phyloP scores from a whole-genome alignment of 2,329 filamentous ascomycete species.

The Drechmeria coniospora region DNA sequence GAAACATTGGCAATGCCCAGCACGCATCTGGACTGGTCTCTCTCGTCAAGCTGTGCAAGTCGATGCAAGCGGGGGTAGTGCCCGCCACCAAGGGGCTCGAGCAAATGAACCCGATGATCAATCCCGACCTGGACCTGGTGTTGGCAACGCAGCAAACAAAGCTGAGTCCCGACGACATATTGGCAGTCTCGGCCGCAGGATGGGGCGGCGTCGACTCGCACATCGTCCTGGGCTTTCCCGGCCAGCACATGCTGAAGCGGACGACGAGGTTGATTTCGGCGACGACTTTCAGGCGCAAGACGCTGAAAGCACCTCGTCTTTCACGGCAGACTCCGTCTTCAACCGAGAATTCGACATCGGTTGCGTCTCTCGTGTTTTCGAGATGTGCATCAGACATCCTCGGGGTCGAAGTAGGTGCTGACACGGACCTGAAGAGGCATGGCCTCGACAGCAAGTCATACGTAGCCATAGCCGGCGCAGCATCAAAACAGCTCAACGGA shows the following conservation, averaged over 20 bases:
- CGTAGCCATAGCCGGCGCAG: not conserved
- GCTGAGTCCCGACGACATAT: conserved; percentile 1
- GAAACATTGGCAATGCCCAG: conserved; percentile 6
- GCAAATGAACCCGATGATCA: conserved; percentile 3
- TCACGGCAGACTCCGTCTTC: no score
- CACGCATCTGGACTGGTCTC: conserved; percentile 5
- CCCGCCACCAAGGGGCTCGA: conserved; percentile 3
- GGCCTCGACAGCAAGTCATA: conserved; percentile 3
- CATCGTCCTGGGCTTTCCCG: conserved; percentile 25
- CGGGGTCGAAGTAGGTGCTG: not conserved
- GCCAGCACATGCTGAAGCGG: conserved; percentile 1
- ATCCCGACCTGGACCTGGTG: conserved; percentile 1
- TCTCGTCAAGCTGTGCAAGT: conserved; percentile 6
- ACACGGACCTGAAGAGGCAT: conserved; percentile 1
- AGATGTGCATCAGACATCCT: conserved; percentile 1
- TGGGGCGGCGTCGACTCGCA: conserved; percentile 32
- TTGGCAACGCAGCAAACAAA: conserved; percentile 1
- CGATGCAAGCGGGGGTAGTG: conserved; percentile 4
- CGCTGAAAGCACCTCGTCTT: conserved; percentile 1
- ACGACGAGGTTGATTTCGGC: not conserved
- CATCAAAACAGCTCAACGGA: not conserved
- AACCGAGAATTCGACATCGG: no score
- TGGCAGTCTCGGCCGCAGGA: conserved; percentile 21
- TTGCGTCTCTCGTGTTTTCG: not conserved
- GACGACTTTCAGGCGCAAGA: conserved; percentile 1